These are phyloP conservation scores for Opeltia flavorubescens DNA, from an alignment of 495 filamentous ascomycete genomes.

Conservation along the genomic window DNA sequence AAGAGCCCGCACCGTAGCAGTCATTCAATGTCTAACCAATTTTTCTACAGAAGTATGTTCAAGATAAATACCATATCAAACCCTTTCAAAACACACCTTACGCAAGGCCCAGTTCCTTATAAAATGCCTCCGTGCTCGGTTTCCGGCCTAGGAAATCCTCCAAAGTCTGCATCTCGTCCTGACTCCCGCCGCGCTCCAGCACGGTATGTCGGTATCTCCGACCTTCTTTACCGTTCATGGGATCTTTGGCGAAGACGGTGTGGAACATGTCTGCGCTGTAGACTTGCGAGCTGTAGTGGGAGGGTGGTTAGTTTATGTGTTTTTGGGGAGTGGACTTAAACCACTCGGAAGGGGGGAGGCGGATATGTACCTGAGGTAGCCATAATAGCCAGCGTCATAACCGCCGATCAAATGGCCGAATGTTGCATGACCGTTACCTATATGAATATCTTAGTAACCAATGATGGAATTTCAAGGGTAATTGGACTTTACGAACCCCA, in stretches of 20 bases:
- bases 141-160: constrained; percentile 36
- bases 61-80: too few species aligned
- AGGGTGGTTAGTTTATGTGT: neutral
- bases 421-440: constrained; percentile 48
- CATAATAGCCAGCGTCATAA: constrained; percentile 64
- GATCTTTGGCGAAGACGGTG: constrained; percentile 35
- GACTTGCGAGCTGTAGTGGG: constrained; percentile 30
- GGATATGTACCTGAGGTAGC: constrained; percentile 41
- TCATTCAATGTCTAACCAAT: too few species aligned
- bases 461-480: too few species aligned
- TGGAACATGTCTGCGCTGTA: constrained; percentile 46
- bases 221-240: constrained; percentile 36
- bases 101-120: constrained; percentile 35
- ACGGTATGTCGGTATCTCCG: constrained; percentile 37
- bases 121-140: constrained; percentile 38
- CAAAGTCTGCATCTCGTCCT: constrained; percentile 41
- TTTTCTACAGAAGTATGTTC: too few species aligned
- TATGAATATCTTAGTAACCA: neutral
- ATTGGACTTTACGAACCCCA: constrained; percentile 36
- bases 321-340: neutral
- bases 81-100: too few species aligned
- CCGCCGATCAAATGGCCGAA: constrained; percentile 62
- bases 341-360: neutral
- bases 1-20: too few species aligned
- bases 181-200: constrained; percentile 39